Conservation (phyloP, 2,329 filamentous ascomycete species). For the Penicillium sp. region DNA sequence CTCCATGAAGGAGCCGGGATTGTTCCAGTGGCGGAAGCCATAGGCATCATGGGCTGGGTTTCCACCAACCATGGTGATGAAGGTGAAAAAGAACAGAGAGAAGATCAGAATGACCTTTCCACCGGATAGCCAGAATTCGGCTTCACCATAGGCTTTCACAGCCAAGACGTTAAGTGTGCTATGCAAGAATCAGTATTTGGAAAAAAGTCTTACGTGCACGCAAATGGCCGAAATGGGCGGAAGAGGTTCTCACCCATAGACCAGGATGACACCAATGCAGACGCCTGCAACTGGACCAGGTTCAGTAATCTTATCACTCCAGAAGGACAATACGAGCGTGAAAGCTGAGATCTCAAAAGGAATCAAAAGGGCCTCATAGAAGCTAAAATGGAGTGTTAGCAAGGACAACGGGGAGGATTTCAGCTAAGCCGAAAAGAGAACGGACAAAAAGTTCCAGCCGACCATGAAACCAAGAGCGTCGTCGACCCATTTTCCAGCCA, state of each 20-base stretch:
- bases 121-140: conserved; percentile 47
- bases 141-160: conserved; percentile 68
- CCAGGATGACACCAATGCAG: conserved; percentile 25
- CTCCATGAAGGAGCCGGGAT: conserved; percentile 65
- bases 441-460: conserved; percentile 49
- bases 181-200: not conserved
- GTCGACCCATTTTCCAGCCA: conserved; percentile 47
- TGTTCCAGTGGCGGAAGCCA: conserved; percentile 63
- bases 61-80: conserved; percentile 76
- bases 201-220: not conserved
- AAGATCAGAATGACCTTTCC: conserved; percentile 69
- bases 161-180: conserved; percentile 64
- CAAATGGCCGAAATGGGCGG: not conserved
- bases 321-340: conserved; percentile 42
- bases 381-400: conserved; percentile 14
- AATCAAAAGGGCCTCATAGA: conserved; percentile 43
- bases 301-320: conserved; percentile 31
- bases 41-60: conserved; percentile 68
- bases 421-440: not conserved
- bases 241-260: conserved; percentile 25
- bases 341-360: conserved; percentile 46
- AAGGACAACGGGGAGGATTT: not conserved
- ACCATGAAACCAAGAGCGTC: conserved; percentile 46
- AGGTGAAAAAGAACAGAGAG: conserved; percentile 68
- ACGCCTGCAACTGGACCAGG: conserved; percentile 37